A percentile compares a stretch with the other conserved stretches of the same genome.
phyloP scores from a whole-genome alignment of 768 basidiomycete species.

The Boletus tomentosulus region DNA sequence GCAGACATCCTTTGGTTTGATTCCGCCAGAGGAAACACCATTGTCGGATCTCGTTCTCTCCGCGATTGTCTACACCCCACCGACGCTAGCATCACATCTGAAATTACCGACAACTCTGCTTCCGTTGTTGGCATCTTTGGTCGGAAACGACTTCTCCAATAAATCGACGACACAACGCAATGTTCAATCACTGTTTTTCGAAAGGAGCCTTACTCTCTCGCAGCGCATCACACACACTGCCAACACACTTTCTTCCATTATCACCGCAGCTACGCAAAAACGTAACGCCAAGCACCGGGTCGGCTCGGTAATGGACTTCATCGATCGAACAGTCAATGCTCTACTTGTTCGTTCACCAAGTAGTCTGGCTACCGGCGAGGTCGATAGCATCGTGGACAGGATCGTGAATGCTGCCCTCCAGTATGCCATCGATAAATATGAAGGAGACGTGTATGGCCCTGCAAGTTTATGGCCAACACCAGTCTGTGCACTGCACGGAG shows the following conservation, averaged over 20 bases:
- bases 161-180: slow-evolving; percentile 45
- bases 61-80: slow-evolving; percentile 57
- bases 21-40: slow-evolving; percentile 46
- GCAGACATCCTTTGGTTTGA: slow-evolving; percentile 30
- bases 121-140: slow-evolving; percentile 71
- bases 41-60: slow-evolving; percentile 46
- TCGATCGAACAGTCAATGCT: slow-evolving; percentile 59
- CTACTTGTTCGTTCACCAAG: slow-evolving; percentile 50
- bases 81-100: slow-evolving; percentile 57
- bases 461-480: slow-evolving; percentile 50
- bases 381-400: slow-evolving; percentile 59
- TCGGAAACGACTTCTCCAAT: slow-evolving; percentile 77
- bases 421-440: slow-evolving; percentile 67
- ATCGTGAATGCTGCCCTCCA: slow-evolving; percentile 73
- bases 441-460: slow-evolving; percentile 36
- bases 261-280: slow-evolving; percentile 46
- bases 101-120: slow-evolving; percentile 66
- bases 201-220: slow-evolving; percentile 47
- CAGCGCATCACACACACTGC: slow-evolving; percentile 71
- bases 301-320: slow-evolving; percentile 73
- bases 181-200: slow-evolving; percentile 65
- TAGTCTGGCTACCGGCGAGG: slow-evolving; percentile 54
- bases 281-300: slow-evolving; percentile 52
- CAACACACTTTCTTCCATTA: slow-evolving; percentile 48
- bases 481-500: slow-evolving; percentile 59